These are phyloP conservation scores for Neostapfia colusana DNA, from an alignment of 176 grass and related monocot genomes.

Conservation along the genomic window DNA sequence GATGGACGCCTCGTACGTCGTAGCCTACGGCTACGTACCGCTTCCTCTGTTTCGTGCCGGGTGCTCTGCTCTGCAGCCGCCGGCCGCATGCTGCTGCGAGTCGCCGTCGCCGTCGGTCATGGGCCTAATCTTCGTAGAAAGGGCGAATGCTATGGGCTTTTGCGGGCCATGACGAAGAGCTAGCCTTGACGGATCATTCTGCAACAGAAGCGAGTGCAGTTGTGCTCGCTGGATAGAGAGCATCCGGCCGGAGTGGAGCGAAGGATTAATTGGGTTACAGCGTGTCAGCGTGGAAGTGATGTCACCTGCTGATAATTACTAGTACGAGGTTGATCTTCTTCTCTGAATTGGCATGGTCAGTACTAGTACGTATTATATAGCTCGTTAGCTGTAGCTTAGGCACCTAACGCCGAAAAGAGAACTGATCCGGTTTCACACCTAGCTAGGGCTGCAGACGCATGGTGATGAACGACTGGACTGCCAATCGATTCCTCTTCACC, in stretches of 20 bases:
- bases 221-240: too few species aligned
- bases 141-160: too few species aligned
- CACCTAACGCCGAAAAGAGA: conserved; percentile 29
- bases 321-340: background rate
- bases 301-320: background rate
- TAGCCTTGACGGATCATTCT: too few species aligned
- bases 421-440: background rate
- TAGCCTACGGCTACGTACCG: background rate
- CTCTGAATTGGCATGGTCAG: background rate
- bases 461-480: background rate
- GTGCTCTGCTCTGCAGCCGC: background rate
- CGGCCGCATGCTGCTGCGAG: background rate
- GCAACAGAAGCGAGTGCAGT: too few species aligned
- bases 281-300: background rate
- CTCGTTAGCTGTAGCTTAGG: background rate
- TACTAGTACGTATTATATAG: too few species aligned
- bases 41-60: background rate
- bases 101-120: too few species aligned
- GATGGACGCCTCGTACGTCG: background rate
- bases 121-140: too few species aligned
- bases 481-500: too few species aligned
- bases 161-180: too few species aligned
- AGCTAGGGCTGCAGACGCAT: conserved; percentile 36
- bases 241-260: background rate
- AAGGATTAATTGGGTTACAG: background rate